phyloP scores from a whole-genome alignment of 208 protist genomes.

The Acanthamoeba lenticulata region DNA sequence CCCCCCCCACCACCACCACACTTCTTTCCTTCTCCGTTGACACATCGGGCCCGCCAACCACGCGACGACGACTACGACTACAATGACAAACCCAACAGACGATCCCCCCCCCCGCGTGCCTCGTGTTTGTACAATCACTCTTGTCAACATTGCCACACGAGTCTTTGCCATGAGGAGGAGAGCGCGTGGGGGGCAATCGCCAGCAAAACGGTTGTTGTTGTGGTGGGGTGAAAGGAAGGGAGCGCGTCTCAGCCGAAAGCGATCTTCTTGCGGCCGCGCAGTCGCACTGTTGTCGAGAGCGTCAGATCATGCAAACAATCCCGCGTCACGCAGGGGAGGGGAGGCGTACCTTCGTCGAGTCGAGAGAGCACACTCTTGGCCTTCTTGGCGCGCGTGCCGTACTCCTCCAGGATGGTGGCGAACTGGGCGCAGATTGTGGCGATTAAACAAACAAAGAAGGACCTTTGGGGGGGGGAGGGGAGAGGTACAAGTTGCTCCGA shows the following conservation, averaged over 20 bases:
- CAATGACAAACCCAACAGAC: too few relatives aligned
- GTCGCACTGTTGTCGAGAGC: not conserved
- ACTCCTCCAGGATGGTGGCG: not conserved
- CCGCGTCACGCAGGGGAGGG: not conserved
- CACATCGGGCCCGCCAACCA: too few relatives aligned
- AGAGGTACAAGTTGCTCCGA: conserved; percentile 80
- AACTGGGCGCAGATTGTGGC: not conserved
- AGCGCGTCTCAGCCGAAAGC: conserved; percentile 36
- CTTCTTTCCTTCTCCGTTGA: too few relatives aligned
- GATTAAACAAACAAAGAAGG: not conserved
- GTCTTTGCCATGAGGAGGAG: too few relatives aligned
- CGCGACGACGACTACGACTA: too few relatives aligned
- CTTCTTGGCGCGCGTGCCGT: not conserved
- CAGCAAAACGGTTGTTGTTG: too few relatives aligned
- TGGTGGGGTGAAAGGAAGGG: too few relatives aligned
- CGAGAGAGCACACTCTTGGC: not conserved
- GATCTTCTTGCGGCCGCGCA: not conserved
- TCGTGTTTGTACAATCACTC: too few relatives aligned
- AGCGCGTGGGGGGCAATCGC: too few relatives aligned
- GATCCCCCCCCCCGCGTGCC: too few relatives aligned
- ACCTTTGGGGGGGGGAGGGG: not conserved
- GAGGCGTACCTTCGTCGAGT: not conserved
- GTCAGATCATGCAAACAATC: not conserved
- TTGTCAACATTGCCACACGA: too few relatives aligned
- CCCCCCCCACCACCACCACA: too few relatives aligned